Conservation (phyloP, 2,329 filamentous ascomycete genomes). For the Xylaria sp. region DNA sequence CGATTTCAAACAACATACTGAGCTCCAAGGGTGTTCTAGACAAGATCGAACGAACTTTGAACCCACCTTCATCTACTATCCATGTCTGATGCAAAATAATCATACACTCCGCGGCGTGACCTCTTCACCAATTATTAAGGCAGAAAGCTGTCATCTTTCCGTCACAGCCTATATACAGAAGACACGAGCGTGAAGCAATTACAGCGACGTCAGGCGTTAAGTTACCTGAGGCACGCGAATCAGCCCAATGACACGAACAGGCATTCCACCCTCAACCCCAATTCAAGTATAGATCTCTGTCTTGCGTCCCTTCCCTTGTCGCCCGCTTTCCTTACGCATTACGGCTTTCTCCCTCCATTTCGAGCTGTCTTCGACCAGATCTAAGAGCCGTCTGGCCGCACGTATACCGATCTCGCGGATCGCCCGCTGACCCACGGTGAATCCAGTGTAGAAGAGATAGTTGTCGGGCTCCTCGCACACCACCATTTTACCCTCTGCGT, state of each 20-base stretch:
- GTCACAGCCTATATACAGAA: background rate
- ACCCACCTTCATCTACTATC: background rate
- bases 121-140: background rate
- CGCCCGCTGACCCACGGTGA: constrained; percentile 55
- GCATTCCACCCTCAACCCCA: background rate
- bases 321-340: background rate
- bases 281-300: background rate
- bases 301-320: background rate
- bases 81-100: background rate
- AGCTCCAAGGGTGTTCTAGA: background rate
- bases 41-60: background rate
- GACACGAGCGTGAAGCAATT: background rate
- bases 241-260: background rate
- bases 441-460: constrained; percentile 64
- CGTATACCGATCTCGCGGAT: constrained; percentile 49
- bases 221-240: background rate
- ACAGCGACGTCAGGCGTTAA: background rate
- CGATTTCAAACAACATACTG: background rate
- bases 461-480: constrained; percentile 57
- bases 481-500: constrained; percentile 17
- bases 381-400: constrained; percentile 40
- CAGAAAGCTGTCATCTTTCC: background rate
- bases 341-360: constrained; percentile 37
- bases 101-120: background rate
- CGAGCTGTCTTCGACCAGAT: constrained; percentile 35